Percentiles rank a stretch among this genome's conserved stretches.
Conservation (phyloP, 306 rosid genomes). For the Vigna angularis region DNA sequence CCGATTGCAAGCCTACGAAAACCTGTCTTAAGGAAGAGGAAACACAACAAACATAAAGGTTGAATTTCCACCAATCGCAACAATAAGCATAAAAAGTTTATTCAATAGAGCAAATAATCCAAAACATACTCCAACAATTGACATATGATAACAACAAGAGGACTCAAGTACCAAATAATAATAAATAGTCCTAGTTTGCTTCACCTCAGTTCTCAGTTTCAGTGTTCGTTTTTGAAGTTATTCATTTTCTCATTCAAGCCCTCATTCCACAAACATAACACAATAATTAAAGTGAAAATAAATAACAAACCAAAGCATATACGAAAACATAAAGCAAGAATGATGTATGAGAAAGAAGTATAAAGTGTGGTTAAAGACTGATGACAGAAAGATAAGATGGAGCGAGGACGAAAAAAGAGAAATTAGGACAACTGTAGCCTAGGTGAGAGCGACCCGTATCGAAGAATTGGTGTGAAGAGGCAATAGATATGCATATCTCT, state of each 20-base stretch:
- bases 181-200: neutral
- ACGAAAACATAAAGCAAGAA: neutral
- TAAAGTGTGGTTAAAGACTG: neutral
- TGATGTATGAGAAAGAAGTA: neutral
- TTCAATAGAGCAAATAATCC: no score
- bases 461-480: neutral
- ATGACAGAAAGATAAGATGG: neutral
- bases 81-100: no score
- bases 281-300: neutral
- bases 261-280: neutral
- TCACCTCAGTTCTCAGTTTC: neutral
- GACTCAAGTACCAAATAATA: no score
- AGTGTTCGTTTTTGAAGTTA: neutral
- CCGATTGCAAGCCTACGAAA: neutral
- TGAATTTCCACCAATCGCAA: neutral
- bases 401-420: neutral
- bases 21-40: neutral
- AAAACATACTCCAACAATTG: neutral
- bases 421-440: neutral
- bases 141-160: no score
- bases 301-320: no score
- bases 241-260: neutral
- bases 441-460: conserved; percentile 45
- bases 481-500: neutral
- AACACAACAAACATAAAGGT: conserved; percentile 11